phyloP scores from a whole-genome alignment of 2,329 filamentous ascomycete genomes.

The Diplodia mutila region DNA sequence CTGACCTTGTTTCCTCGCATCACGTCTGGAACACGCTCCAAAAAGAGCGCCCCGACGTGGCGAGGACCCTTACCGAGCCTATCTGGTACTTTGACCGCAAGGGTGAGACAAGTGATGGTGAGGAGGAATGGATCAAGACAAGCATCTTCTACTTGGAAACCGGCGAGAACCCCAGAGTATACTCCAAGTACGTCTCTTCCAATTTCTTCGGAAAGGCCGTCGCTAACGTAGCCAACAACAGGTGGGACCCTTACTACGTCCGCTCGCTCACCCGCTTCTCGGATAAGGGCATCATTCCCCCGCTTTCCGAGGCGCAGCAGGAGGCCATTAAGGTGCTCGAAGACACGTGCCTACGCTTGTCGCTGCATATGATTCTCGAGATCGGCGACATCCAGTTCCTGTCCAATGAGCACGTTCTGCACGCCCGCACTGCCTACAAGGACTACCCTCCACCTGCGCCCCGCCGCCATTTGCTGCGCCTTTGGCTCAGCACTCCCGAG shows the following conservation, averaged over 20 bases:
- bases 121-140: slow-evolving; percentile 74
- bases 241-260: slow-evolving; percentile 87
- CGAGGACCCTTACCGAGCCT: slow-evolving; percentile 72
- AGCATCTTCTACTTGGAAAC: slow-evolving; percentile 75
- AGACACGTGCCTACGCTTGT: slow-evolving; percentile 71
- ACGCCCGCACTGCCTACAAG: slow-evolving; percentile 79
- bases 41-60: slow-evolving; percentile 74
- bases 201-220: not conserved
- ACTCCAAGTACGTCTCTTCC: slow-evolving; percentile 62
- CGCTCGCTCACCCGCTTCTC: slow-evolving; percentile 75
- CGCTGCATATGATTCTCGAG: slow-evolving; percentile 83
- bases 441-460: slow-evolving; percentile 71
- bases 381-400: slow-evolving; percentile 89
- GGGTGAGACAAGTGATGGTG: slow-evolving; percentile 74
- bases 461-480: slow-evolving; percentile 75
- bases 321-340: slow-evolving; percentile 73
- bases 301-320: slow-evolving; percentile 69
- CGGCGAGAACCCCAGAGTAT: slow-evolving; percentile 64
- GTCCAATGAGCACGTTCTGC: slow-evolving; percentile 77
- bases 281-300: slow-evolving; percentile 71
- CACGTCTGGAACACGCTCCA: slow-evolving; percentile 82
- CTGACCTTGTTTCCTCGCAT: slow-evolving; percentile 78
- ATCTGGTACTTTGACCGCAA: slow-evolving; percentile 94
- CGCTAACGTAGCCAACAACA: slow-evolving; percentile 32
- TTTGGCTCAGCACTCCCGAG: slow-evolving; percentile 85